Conservation (phyloP, 2,329 filamentous ascomycete genomes). For the Chaetomiaceae sp. region DNA sequence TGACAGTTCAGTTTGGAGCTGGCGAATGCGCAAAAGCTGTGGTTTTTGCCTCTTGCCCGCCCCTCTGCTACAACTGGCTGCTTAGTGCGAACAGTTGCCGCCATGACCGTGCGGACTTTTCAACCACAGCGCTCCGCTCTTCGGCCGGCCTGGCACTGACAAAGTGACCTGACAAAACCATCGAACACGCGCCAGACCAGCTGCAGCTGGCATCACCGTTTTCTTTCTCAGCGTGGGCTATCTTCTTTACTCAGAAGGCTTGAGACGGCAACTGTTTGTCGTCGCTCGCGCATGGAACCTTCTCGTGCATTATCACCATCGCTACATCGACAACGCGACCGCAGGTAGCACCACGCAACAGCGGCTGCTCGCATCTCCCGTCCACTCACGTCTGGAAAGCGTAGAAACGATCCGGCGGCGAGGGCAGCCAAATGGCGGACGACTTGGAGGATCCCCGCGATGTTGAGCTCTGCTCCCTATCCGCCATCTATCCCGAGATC, state of each 20-base stretch:
- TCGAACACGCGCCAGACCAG: too few relatives aligned
- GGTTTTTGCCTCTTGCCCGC: conserved; percentile 3
- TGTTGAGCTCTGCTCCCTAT: conserved; percentile 54
- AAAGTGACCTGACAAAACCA: too few relatives aligned
- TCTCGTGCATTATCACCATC: neutral
- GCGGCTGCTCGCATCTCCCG: too few relatives aligned
- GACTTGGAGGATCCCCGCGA: conserved; percentile 47
- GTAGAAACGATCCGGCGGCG: neutral
- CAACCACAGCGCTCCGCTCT: neutral
- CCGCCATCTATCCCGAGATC: conserved; percentile 63
- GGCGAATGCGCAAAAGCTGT: neutral
- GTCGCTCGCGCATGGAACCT: conserved; percentile 1
- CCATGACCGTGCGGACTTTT: conserved; percentile 6
- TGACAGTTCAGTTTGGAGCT: neutral
- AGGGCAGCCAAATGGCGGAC: conserved; percentile 15
- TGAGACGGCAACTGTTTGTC: neutral
- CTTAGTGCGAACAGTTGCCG: neutral
- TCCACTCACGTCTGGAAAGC: too few relatives aligned
- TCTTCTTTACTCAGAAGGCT: neutral
- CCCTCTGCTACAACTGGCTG: neutral
- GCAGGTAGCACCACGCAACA: too few relatives aligned
- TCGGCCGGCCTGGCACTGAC: conserved; percentile 5
- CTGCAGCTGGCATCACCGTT: too few relatives aligned
- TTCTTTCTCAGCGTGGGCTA: too few relatives aligned
- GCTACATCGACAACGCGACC: neutral